Conservation (phyloP, 164 flowering plant species). For the Kalanchoe fedtschenkoi region DNA sequence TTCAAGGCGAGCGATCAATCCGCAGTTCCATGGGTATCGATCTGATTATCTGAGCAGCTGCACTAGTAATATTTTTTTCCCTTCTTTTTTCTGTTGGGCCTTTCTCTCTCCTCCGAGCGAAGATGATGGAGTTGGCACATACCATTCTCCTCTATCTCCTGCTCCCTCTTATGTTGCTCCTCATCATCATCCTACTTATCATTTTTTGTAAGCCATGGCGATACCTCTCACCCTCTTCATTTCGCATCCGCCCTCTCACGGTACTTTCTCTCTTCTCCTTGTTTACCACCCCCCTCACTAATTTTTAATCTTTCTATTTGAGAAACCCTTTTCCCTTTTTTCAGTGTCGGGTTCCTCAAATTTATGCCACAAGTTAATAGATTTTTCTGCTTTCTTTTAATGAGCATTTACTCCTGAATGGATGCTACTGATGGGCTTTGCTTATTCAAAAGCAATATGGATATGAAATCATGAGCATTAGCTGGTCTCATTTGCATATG, state of each 20-base stretch:
- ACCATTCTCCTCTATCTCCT: slow-evolving; percentile 33
- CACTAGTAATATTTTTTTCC: background rate
- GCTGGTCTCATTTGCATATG: no score
- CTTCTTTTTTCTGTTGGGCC: background rate
- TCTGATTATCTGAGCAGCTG: background rate
- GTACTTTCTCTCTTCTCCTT: slow-evolving; percentile 15
- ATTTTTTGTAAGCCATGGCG: slow-evolving; percentile 81
- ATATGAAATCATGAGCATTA: no score
- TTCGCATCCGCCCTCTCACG: slow-evolving; percentile 39
- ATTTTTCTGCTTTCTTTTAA: no score
- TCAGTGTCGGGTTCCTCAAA: no score
- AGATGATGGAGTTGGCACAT: slow-evolving; percentile 36
- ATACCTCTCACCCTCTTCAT: slow-evolving; percentile 21
- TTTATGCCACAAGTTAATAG: no score
- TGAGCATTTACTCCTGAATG: no score
- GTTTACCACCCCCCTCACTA: no score
- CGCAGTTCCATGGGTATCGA: background rate
- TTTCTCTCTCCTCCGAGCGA: slow-evolving; percentile 18
- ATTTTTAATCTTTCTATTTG: no score
- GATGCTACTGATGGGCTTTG: no score
- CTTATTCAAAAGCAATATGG: no score
- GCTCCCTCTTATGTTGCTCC: slow-evolving; percentile 44
- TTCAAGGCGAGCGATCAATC: background rate
- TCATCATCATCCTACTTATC: slow-evolving; percentile 46
- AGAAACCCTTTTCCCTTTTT: no score